Conservation (phyloP, 352 stramenopile species). For the Blastocystis sp. region DNA sequence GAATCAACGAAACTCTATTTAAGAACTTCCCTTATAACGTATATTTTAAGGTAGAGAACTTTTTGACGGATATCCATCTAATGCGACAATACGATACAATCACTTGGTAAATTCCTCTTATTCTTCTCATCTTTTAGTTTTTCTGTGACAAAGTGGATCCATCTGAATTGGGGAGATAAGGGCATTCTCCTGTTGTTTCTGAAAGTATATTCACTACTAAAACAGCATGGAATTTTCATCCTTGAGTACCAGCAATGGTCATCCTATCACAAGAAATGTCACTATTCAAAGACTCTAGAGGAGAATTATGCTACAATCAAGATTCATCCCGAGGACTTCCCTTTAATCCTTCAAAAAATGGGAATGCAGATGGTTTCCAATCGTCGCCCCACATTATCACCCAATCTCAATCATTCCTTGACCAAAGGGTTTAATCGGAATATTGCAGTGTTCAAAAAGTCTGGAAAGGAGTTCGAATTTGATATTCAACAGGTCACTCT, state of each 20-base stretch:
- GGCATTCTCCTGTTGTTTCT: conserved; percentile 13
- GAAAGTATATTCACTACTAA: conserved; percentile 17
- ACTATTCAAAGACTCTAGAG: not conserved
- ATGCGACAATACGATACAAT: conserved; percentile 23
- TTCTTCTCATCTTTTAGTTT: conserved; percentile 5
- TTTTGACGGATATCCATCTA: not conserved
- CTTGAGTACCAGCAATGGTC: conserved; percentile 47
- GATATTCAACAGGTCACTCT: conserved; percentile 4
- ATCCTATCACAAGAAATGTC: conserved; percentile 27
- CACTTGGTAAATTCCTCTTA: not conserved
- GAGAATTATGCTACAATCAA: not conserved
- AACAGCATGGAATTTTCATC: conserved; percentile 8
- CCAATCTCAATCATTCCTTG: not conserved
- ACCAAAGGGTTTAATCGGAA: conserved; percentile 24
- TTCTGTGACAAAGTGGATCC: conserved; percentile 47
- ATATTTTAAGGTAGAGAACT: conserved; percentile 57
- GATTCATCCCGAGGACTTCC: not conserved
- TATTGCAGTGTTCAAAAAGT: conserved; percentile 20
- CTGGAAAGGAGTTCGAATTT: not conserved
- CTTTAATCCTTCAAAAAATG: not conserved
- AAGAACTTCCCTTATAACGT: conserved; percentile 13
- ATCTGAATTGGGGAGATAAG: conserved; percentile 52
- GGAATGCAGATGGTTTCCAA: conserved; percentile 35
- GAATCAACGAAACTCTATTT: not conserved
- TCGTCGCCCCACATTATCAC: not conserved